Conservation (phyloP, 2,329 filamentous ascomycete species). For the Cercospora sesami region DNA sequence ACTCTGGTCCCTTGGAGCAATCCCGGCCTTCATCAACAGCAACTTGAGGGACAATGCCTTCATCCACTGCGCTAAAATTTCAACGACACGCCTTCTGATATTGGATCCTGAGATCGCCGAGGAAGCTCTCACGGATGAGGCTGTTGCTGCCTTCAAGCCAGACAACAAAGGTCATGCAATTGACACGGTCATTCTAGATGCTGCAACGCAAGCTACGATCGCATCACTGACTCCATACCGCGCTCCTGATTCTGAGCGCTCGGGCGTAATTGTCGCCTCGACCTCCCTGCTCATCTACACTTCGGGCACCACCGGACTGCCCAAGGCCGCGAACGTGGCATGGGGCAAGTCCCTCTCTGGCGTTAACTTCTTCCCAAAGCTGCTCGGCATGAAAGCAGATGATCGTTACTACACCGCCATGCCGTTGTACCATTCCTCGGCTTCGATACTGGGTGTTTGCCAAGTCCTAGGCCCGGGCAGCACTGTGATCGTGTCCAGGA, state of each 20-base stretch:
- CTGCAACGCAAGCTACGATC: conserved; percentile 53
- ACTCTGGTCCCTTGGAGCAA: conserved; percentile 79
- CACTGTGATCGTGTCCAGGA: conserved; percentile 70
- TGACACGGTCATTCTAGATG: conserved; percentile 66
- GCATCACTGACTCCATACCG: conserved; percentile 29
- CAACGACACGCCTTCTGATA: conserved; percentile 66
- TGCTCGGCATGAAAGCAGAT: conserved; percentile 66
- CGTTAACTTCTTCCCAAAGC: conserved; percentile 29
- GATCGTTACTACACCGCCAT: conserved; percentile 84
- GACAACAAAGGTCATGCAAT: conserved; percentile 49
- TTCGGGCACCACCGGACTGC: conserved; percentile 79
- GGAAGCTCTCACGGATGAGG: conserved; percentile 58
- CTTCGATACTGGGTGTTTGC: conserved; percentile 67
- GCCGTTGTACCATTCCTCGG: conserved; percentile 86
- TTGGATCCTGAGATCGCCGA: conserved; percentile 61
- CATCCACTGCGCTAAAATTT: conserved; percentile 70
- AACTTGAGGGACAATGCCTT: conserved; percentile 72
- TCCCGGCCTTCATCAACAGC: conserved; percentile 85
- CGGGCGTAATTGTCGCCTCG: conserved; percentile 41
- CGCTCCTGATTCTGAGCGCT: conserved; percentile 36
- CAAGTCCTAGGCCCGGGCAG: conserved; percentile 56
- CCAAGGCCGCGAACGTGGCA: conserved; percentile 57
- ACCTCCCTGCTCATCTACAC: conserved; percentile 80
- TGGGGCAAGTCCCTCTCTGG: conserved; percentile 38
- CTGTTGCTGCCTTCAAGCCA: conserved; percentile 46